These are phyloP conservation scores for Basipetospora sp. DNA, from an alignment of 2,329 filamentous ascomycete genomes.

Conservation along the genomic window DNA sequence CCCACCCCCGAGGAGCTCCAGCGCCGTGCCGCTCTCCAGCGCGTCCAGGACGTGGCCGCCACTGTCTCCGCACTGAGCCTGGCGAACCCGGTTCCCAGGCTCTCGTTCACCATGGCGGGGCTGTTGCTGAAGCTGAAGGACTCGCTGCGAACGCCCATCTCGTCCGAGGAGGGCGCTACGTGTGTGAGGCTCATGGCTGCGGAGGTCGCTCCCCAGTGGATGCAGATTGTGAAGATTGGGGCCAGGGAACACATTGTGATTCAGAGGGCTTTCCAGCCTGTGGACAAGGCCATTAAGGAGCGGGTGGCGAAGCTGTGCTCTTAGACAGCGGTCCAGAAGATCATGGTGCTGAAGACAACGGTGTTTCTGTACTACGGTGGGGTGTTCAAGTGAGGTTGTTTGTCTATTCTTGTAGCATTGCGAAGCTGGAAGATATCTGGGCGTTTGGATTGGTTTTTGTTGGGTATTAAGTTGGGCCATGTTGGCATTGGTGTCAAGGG, in stretches of 20 bases:
- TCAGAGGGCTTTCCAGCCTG: constrained; percentile 28
- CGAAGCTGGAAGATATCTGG: no score
- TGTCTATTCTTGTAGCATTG: no score
- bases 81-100: constrained; percentile 31
- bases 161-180: constrained; percentile 33
- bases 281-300: constrained; percentile 22
- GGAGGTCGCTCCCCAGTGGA: constrained; percentile 43
- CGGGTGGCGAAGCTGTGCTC: constrained; percentile 12
- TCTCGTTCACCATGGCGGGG: constrained; percentile 51
- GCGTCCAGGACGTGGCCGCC: constrained; percentile 52
- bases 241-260: constrained; percentile 43
- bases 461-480: no score
- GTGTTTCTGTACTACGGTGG: no score
- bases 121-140: constrained; percentile 53
- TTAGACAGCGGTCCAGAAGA: no score
- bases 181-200: constrained; percentile 37
- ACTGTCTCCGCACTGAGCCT: constrained; percentile 53
- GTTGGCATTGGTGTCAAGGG: no score
- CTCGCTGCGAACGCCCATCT: constrained; percentile 44
- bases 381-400: no score
- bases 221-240: constrained; percentile 35
- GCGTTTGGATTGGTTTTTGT: no score
- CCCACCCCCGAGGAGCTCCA: constrained; percentile 41
- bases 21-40: constrained; percentile 50
- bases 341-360: no score